Percentiles rank a stretch among this genome's conserved stretches.
These are phyloP conservation scores for Daldinia decipiens DNA, from an alignment of 495 filamentous ascomycete species.

Conservation along the genomic window DNA sequence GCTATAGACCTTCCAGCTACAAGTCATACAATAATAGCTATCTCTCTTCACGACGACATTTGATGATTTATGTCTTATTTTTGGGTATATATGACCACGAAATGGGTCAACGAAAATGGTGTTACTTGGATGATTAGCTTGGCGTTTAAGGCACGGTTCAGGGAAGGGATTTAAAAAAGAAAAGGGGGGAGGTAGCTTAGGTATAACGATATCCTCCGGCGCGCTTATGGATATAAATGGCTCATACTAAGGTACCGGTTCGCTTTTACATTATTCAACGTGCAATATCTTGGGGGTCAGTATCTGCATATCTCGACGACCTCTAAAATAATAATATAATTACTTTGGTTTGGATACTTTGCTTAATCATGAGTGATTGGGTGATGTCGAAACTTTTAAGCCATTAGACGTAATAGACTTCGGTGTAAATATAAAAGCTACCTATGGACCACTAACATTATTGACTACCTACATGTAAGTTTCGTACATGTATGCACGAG, in stretches of 20 bases:
- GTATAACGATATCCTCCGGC: slow-evolving; percentile 34
- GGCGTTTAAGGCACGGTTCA: slow-evolving; percentile 19
- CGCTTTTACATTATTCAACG: slow-evolving; percentile 24
- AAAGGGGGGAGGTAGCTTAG: slow-evolving; percentile 15
- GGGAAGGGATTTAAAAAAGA: slow-evolving; percentile 12
- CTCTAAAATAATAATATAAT: slow-evolving; percentile 37
- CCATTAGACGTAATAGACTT: neutral
- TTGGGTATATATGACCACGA: slow-evolving; percentile 4
- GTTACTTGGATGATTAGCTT: slow-evolving; percentile 18
- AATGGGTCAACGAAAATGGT: slow-evolving; percentile 9
- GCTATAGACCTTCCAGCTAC: neutral
- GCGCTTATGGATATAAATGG: slow-evolving; percentile 17
- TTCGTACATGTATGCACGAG: too few relatives aligned
- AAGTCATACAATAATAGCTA: neutral
- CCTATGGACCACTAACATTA: neutral
- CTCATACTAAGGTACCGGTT: slow-evolving; percentile 6
- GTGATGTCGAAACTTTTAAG: neutral
- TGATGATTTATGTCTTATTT: slow-evolving; percentile 21
- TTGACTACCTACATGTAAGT: neutral
- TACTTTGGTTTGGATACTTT: neutral
- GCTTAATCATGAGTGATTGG: neutral
- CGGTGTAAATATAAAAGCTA: neutral
- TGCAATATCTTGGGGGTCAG: slow-evolving; percentile 11
- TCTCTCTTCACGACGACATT: neutral
- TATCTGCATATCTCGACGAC: slow-evolving; percentile 22